These are phyloP conservation scores for Vigna mungo DNA, from an alignment of 306 rosid species.

Conservation along the genomic window DNA sequence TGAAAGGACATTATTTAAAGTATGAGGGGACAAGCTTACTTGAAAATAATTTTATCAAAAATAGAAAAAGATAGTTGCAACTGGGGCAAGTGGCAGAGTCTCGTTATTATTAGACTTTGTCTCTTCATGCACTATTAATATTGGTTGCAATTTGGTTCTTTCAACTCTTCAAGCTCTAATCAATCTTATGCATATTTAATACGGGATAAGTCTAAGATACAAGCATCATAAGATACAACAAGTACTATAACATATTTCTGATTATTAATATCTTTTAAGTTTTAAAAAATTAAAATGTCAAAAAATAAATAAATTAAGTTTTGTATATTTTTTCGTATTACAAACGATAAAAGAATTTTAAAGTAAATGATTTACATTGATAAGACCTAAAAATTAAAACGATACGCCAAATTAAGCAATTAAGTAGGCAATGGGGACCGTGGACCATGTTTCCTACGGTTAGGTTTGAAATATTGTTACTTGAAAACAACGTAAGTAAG, in stretches of 20 bases:
- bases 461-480: slow-evolving; percentile 12
- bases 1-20: neutral
- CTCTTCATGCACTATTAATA: neutral
- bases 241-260: too few relatives aligned
- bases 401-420: neutral
- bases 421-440: neutral
- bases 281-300: too few relatives aligned
- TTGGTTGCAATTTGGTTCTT: neutral
- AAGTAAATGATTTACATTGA: too few relatives aligned
- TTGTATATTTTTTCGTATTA: too few relatives aligned
- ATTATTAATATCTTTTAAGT: too few relatives aligned
- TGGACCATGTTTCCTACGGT: slow-evolving; percentile 8
- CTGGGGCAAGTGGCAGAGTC: neutral
- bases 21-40: neutral
- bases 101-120: neutral
- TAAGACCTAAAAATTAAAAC: neutral
- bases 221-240: too few relatives aligned
- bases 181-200: neutral
- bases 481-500: neutral
- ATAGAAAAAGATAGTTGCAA: neutral
- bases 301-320: too few relatives aligned
- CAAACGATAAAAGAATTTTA: too few relatives aligned
- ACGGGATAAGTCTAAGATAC: too few relatives aligned
- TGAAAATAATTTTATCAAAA: neutral
- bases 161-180: slow-evolving; percentile 1